Percentiles rank a stretch among this genome's conserved stretches.
phyloP scores from a whole-genome alignment of 2,329 filamentous ascomycete species.

The Orbilia oligospora region DNA sequence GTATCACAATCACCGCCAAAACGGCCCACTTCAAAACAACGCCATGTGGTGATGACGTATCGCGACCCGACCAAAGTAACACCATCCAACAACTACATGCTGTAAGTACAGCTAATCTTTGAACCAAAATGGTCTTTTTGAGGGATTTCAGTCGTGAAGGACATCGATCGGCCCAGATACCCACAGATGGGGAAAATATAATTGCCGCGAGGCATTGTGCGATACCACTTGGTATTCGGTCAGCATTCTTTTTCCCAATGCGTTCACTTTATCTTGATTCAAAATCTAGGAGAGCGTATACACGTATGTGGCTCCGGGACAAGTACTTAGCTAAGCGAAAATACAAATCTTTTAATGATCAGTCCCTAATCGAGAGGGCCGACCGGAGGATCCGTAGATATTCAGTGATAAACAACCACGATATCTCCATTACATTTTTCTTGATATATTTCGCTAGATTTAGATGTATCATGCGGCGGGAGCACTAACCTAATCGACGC shows the following conservation, averaged over 20 bases:
- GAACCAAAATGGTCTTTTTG: constrained; percentile 68
- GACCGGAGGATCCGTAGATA: not conserved
- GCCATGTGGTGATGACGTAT: not conserved
- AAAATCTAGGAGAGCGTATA: not conserved
- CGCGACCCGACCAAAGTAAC: constrained; percentile 63
- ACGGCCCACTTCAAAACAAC: constrained; percentile 54
- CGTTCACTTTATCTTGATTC: no score
- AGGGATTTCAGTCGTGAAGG: constrained; percentile 68
- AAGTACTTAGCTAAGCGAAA: not conserved
- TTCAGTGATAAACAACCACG: not conserved
- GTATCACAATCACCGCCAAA: constrained; percentile 66
- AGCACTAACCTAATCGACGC: constrained; percentile 47
- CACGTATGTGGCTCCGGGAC: no score
- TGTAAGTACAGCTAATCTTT: constrained; percentile 67
- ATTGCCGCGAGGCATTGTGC: constrained; percentile 67
- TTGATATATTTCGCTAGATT: not conserved
- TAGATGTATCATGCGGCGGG: not conserved
- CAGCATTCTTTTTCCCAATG: constrained; percentile 32
- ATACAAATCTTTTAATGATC: not conserved
- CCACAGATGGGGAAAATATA: constrained; percentile 68
- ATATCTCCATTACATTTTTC: not conserved
- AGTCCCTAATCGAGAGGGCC: not conserved
- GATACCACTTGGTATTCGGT: constrained; percentile 63
- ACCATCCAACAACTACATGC: constrained; percentile 68
- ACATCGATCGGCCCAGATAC: constrained; percentile 68